Percentiles rank a stretch among this genome's conserved stretches.
Conservation (phyloP, 352 stramenopile genomes). For the Elongisporangium prolatum region DNA sequence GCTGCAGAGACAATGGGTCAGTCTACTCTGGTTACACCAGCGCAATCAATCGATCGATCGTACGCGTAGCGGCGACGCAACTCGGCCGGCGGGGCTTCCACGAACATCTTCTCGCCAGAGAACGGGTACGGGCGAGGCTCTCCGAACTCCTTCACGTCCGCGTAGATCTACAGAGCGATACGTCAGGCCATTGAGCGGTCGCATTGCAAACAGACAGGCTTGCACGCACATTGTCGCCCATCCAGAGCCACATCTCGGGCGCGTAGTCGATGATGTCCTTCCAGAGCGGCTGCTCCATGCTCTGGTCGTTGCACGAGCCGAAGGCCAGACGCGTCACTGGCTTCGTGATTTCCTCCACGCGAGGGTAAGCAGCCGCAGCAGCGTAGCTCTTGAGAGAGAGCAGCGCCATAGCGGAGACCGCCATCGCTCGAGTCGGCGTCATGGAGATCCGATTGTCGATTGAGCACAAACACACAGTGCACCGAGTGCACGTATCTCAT, state of each 20-base stretch:
- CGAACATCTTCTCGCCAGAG: constrained; percentile 54
- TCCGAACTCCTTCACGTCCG: constrained; percentile 51
- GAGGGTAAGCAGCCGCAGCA: constrained; percentile 10
- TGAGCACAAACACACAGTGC: too few relatives aligned
- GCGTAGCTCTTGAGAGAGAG: constrained; percentile 9
- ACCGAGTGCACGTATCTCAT: too few relatives aligned
- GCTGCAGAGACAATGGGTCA: constrained; percentile 15
- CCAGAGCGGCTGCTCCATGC: constrained; percentile 79
- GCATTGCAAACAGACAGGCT: neutral
- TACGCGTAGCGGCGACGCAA: constrained; percentile 62
- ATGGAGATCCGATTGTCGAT: neutral
- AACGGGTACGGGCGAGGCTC: constrained; percentile 35
- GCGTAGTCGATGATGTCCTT: constrained; percentile 44
- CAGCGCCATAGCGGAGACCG: constrained; percentile 8
- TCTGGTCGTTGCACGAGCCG: constrained; percentile 86
- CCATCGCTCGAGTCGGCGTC: constrained; percentile 6
- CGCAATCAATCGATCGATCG: constrained; percentile 6
- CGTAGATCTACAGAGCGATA: constrained; percentile 83
- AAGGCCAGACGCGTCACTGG: constrained; percentile 63
- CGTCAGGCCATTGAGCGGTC: too few relatives aligned
- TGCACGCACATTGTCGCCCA: constrained; percentile 76
- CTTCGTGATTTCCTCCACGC: constrained; percentile 38
- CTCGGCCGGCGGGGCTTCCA: constrained; percentile 38
- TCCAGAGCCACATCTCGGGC: constrained; percentile 81
- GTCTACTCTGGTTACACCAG: too few relatives aligned